A percentile compares a stretch with the other conserved stretches of the same genome.
phyloP scores from a whole-genome alignment of 352 stramenopile genomes.

The Globisporangium nunn region DNA sequence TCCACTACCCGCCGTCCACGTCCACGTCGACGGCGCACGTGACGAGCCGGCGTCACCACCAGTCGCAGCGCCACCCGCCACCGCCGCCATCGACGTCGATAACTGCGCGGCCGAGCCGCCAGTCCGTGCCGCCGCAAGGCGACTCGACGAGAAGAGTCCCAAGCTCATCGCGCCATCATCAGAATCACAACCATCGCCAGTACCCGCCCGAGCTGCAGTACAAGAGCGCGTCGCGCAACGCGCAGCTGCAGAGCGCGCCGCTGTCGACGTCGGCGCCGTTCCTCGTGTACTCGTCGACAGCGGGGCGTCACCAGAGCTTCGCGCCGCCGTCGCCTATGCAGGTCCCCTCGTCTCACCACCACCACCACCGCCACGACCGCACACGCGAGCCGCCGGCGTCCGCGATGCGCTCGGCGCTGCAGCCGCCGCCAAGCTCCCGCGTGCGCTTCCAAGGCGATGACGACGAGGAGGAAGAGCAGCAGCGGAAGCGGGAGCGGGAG shows the following conservation, averaged over 20 bases:
- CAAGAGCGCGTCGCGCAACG: constrained; percentile 25
- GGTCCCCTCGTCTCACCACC: too few relatives aligned
- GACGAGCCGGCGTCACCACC: constrained; percentile 3
- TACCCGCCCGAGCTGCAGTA: constrained; percentile 28
- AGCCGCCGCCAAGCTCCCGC: constrained; percentile 33
- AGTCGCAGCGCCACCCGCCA: constrained; percentile 7
- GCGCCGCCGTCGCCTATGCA: constrained; percentile 1
- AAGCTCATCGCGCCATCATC: constrained; percentile 1
- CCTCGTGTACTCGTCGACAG: constrained; percentile 32
- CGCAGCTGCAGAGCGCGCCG: constrained; percentile 26
- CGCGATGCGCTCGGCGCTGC: constrained; percentile 18
- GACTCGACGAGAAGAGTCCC: constrained; percentile 1
- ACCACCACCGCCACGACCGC: constrained; percentile 12
- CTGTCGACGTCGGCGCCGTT: constrained; percentile 36
- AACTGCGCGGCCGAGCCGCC: constrained; percentile 9
- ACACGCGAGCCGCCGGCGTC: constrained; percentile 23
- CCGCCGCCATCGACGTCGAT: constrained; percentile 2
- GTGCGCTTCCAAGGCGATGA: constrained; percentile 23
- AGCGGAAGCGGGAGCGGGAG: constrained; percentile 5
- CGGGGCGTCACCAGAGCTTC: neutral
- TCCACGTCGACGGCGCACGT: constrained; percentile 3
- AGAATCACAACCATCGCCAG: constrained; percentile 13
- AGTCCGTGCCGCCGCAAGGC: constrained; percentile 16
- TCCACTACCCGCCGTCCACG: constrained; percentile 6
- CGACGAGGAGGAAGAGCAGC: constrained; percentile 8